Base-by-base conservation (phyloP, 2,329 filamentous ascomycete species). In the Xylaria hypoxylon region DNA sequence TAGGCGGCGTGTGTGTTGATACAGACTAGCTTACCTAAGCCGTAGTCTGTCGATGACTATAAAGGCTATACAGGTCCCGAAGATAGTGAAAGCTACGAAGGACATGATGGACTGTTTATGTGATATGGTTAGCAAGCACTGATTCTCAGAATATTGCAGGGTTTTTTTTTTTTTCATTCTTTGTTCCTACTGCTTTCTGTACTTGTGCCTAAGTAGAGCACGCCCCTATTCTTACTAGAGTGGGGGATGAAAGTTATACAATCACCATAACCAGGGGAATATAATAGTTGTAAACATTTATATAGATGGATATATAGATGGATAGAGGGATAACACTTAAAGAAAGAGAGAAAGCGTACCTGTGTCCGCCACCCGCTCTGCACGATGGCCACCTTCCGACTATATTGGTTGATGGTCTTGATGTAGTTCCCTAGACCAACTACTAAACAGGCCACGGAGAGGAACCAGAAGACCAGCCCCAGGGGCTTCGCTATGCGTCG, bases 331-430 rank as follows among this genome's bases (percentile, higher is more conserved):
- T 38, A 38, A n/a, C n/a, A n/a, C n/a, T n/a, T 17, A 40, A 24
- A 44, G 10, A 31, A 35, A 17, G 7, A 45, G 3, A 6, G 17
- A 19, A 44, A n/a, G 50, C 35, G 64, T 51, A 90, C 79, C 77
- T 98, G 94, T 42, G 96, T 98, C 80, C 93, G 95, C 91, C 92
- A 96, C 1, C 96, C 96, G 33, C 89, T 92, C 81, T 99, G 96
- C 44, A 99, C 96, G 69, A 98, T 86, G 0, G 96, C 96, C 28
- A 86, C 85, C 71, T 90, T 88, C 44, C 87, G 85, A 72, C 91
- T 91, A 78, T 97, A 99, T 76, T 92, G 90, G 73, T 91, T 91
- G 26, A 98, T 81, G 0, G 89, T 90, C 73, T 89, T 90, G 69
- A 97, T 89, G 76, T 99, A 99, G 76, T 97, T 98, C 0, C 89